Evolutionary conservation across 176 grass and related monocot species (phyloP), one percentile per base, ranked within the genome.

Genomic region (Musa schizocarpa): DNA sequence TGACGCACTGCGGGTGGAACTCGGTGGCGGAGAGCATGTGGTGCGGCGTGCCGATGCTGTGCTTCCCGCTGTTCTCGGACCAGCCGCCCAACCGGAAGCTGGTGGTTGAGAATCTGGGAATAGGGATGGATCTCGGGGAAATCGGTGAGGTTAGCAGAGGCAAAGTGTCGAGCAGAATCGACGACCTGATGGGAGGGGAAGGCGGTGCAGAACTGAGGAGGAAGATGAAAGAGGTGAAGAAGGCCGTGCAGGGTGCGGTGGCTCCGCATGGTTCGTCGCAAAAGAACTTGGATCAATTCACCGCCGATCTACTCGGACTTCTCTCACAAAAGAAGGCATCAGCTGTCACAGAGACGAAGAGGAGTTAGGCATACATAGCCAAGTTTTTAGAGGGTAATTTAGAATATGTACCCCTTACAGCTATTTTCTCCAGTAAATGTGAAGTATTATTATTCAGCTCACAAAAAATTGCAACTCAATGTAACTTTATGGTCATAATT

Each of bases 1-100:
- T 95, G 8, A 95, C 88, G 72, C 91, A 95, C 71, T 90, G 85
- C 34, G 91, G 91, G 1, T 90, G 91, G 91, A 95, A 95, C 72
- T 95, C 88, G 26, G n/a, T 95, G 50, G 69, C 88, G 2, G 92
- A 95, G 81, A 88, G 85, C 51, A 71, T 81, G 13, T 86, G 88
- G 92, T 85, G 79, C 0, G 83, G 81, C 2, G 81, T 91, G 6
- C 88, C 88, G 49, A 86, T 96, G 92, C 71, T 96, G 0, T 96
- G 92, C 69, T 96, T 91, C 77, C 92, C 92, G 24, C 74, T 91
- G 66, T 79, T 91, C 63, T 86, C 86, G 21, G 92, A 96, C 56
- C 92, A 91, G 71, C 13, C 86, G 64, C 88, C 92, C 19, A 96
- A 96, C 76, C 54, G 76, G 13, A 79, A 85, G 7, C 59, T 96